Evolutionary conservation across 2,329 filamentous ascomycete genomes (phyloP).

Genomic region (Fusarium sp.): DNA sequence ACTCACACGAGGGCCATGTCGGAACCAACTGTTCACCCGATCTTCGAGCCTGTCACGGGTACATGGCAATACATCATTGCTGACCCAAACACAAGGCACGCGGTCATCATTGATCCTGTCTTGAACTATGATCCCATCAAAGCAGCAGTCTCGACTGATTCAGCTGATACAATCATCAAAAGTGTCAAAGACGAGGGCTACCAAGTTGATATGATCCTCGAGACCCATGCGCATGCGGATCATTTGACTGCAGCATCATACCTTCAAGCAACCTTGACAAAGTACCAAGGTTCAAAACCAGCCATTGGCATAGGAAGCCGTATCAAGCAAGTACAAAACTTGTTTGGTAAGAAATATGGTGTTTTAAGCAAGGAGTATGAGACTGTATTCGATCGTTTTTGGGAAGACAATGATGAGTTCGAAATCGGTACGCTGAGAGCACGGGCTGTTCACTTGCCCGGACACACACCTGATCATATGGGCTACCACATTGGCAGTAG

Average conservation of each 20-base stretch:
- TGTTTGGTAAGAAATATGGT: conserved; percentile 63
- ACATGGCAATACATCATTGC: conserved; percentile 73
- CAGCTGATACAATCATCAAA: conserved; percentile 65
- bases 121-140: conserved; percentile 65
- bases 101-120: conserved; percentile 72
- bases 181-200: conserved; percentile 60
- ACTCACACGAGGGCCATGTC: background rate
- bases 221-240: conserved; percentile 73
- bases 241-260: conserved; percentile 71
- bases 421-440: conserved; percentile 60
- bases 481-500: conserved; percentile 67
- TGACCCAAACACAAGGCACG: conserved; percentile 61
- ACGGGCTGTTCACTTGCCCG: conserved; percentile 66
- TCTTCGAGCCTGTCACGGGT: conserved; percentile 52
- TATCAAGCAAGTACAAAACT: conserved; percentile 63
- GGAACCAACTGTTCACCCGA: conserved; percentile 31
- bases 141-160: conserved; percentile 59
- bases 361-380: conserved; percentile 58
- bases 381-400: conserved; percentile 64
- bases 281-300: conserved; percentile 53
- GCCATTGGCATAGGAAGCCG: conserved; percentile 67
- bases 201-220: conserved; percentile 64
- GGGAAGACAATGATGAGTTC: conserved; percentile 66
- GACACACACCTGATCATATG: conserved; percentile 71
- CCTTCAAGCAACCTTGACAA: conserved; percentile 60